Percentiles rank a stretch among this genome's conserved stretches.
These are phyloP conservation scores for Podaxis pistillaris DNA, from an alignment of 768 basidiomycete species.

Conservation along the genomic window DNA sequence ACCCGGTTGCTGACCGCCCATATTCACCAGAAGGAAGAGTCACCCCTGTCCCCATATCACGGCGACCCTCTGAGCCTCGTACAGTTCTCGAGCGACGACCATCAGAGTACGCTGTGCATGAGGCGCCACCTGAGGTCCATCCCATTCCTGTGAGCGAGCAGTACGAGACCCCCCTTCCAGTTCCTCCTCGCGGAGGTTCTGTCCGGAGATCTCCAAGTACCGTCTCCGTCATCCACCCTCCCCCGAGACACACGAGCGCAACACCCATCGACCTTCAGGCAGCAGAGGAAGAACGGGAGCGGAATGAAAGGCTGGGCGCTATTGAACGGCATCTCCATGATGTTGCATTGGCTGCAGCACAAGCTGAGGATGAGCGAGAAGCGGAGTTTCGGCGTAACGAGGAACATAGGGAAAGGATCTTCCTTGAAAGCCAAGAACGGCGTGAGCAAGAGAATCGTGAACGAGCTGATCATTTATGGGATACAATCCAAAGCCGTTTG, in stretches of 20 bases:
- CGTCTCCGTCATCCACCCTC: constrained; percentile 11
- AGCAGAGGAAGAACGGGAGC: constrained; percentile 49
- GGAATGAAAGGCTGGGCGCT: constrained; percentile 55
- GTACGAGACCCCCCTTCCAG: constrained; percentile 11
- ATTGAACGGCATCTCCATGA: constrained; percentile 50
- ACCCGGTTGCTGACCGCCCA: background rate
- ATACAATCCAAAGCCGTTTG: constrained; percentile 38
- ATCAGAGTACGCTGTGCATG: constrained; percentile 3
- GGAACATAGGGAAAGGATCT: constrained; percentile 60
- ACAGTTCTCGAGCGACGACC: background rate
- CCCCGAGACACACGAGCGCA: constrained; percentile 28
- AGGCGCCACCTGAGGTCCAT: constrained; percentile 7
- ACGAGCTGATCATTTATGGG: constrained; percentile 45
- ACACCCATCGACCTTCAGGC: constrained; percentile 39
- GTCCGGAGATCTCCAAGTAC: constrained; percentile 8
- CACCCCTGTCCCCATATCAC: background rate
- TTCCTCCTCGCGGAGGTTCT: constrained; percentile 4
- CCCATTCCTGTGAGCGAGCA: constrained; percentile 16
- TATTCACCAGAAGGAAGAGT: background rate
- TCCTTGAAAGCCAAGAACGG: constrained; percentile 56
- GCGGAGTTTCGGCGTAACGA: constrained; percentile 62
- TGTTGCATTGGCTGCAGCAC: constrained; percentile 46
- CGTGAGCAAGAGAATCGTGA: constrained; percentile 56
- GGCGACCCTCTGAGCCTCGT: constrained; percentile 1
- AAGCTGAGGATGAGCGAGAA: constrained; percentile 65